Conservation (phyloP, 768 basidiomycete species). For the Lyophyllum shimeji region DNA sequence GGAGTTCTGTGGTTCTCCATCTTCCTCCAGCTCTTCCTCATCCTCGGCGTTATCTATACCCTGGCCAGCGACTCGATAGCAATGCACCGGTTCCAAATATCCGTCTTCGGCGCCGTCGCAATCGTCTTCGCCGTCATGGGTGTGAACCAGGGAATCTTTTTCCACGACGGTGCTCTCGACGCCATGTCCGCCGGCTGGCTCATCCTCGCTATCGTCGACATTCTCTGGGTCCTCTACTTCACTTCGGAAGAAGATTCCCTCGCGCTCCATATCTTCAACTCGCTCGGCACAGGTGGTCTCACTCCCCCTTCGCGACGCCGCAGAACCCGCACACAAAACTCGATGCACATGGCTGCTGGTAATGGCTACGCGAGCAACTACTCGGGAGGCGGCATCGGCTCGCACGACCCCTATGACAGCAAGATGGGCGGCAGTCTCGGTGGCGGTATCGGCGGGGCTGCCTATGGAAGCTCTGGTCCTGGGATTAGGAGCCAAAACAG, state of each 20-base stretch:
- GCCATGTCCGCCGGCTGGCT: constrained; percentile 96
- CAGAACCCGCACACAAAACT: constrained; percentile 61
- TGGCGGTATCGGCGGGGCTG: constrained; percentile 45
- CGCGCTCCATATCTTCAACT: constrained; percentile 80
- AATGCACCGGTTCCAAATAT: constrained; percentile 91
- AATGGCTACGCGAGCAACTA: constrained; percentile 69
- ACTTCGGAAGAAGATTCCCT: constrained; percentile 95
- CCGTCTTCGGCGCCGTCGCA: constrained; percentile 82
- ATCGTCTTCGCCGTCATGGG: constrained; percentile 85
- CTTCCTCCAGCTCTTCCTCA: constrained; percentile 73
- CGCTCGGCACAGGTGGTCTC: constrained; percentile 83
- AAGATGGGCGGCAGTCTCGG: constrained; percentile 54
- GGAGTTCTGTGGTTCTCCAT: constrained; percentile 83
- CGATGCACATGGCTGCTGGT: constrained; percentile 57
- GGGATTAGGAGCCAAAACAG: constrained; percentile 56
- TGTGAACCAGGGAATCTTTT: constrained; percentile 67
- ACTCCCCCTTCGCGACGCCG: constrained; percentile 79
- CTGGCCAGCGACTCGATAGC: constrained; percentile 89
- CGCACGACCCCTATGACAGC: constrained; percentile 66
- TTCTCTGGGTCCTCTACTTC: constrained; percentile 96
- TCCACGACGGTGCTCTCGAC: constrained; percentile 51
- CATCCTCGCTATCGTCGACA: constrained; percentile 86
- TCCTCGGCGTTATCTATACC: constrained; percentile 67
- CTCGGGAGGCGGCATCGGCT: constrained; percentile 69
- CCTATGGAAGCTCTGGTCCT: constrained; percentile 47